These are phyloP conservation scores for Calonectria hongkongensis DNA, from an alignment of 2,329 filamentous ascomycete species.

Conservation along the genomic window DNA sequence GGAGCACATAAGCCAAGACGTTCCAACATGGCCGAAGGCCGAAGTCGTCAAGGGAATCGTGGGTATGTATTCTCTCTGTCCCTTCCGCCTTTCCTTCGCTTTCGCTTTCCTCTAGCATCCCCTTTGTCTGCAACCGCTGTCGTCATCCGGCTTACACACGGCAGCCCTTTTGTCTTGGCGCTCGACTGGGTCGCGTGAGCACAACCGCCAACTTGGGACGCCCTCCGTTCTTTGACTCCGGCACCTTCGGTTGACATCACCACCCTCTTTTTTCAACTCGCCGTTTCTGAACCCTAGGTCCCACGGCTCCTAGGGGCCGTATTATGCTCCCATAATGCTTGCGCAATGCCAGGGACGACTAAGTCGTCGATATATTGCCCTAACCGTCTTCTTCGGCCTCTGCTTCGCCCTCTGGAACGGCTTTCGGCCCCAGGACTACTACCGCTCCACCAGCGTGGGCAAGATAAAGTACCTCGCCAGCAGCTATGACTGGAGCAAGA, in stretches of 20 bases:
- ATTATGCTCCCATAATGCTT: slow-evolving; percentile 55
- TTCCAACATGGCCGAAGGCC: slow-evolving; percentile 22
- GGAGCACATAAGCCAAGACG: slow-evolving; percentile 24
- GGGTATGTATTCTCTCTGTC: neutral
- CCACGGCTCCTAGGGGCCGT: slow-evolving; percentile 15
- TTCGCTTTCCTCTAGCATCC: slow-evolving; percentile 9
- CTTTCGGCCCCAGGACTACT: slow-evolving; percentile 50
- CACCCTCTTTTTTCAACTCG: slow-evolving; percentile 1
- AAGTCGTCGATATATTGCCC: slow-evolving; percentile 58
- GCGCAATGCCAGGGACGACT: slow-evolving; percentile 57
- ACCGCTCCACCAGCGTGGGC: slow-evolving; percentile 47
- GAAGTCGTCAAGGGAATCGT: slow-evolving; percentile 12
- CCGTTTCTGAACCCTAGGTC: slow-evolving; percentile 3
- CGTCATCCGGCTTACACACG: slow-evolving; percentile 21
- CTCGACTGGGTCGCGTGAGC: slow-evolving; percentile 19
- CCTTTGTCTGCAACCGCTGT: neutral
- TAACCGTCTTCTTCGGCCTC: slow-evolving; percentile 55
- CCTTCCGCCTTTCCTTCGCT: neutral
- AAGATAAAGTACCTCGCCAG: slow-evolving; percentile 58
- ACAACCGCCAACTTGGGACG: neutral
- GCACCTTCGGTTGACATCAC: slow-evolving; percentile 22
- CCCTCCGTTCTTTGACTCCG: slow-evolving; percentile 15
- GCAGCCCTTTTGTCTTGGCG: slow-evolving; percentile 12
- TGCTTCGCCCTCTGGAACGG: slow-evolving; percentile 54
- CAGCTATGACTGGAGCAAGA: slow-evolving; percentile 63